A percentile compares a stretch with the other conserved stretches of the same genome.
phyloP scores from a whole-genome alignment of 306 rosid species.

The Albizia julibrissin region DNA sequence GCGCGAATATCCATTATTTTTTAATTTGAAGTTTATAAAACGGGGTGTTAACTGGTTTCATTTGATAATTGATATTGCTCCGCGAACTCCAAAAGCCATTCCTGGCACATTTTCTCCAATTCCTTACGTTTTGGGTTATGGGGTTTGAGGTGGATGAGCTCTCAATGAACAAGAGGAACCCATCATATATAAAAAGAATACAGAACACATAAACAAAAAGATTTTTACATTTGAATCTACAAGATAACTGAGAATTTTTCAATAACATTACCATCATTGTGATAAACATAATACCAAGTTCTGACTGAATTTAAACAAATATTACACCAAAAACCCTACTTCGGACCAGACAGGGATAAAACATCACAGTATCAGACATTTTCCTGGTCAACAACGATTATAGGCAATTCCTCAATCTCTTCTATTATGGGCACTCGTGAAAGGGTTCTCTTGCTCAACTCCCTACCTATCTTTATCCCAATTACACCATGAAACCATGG shows the following conservation, averaged over 20 bases:
- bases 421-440: slow-evolving; percentile 3
- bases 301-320: background rate
- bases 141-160: background rate
- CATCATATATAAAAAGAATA: background rate
- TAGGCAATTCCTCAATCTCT: background rate
- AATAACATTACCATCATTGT: background rate
- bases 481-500: slow-evolving; percentile 33
- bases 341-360: slow-evolving; percentile 2
- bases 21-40: too few species aligned
- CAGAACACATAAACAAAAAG: background rate
- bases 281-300: background rate
- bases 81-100: background rate
- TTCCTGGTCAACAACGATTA: slow-evolving; percentile 20
- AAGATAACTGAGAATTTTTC: background rate
- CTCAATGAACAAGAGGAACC: background rate
- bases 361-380: background rate
- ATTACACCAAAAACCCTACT: background rate
- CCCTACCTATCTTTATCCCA: slow-evolving; percentile 24
- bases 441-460: slow-evolving; percentile 13
- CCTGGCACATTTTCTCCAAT: background rate
- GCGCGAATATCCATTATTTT: background rate
- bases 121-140: background rate
- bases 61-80: too few species aligned
- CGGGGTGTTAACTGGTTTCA: background rate
- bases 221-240: background rate